Evolutionary conservation across 352 stramenopile species (phyloP), one percentile per base, ranked within the genome.

Genomic region (Globisporangium solare): DNA sequence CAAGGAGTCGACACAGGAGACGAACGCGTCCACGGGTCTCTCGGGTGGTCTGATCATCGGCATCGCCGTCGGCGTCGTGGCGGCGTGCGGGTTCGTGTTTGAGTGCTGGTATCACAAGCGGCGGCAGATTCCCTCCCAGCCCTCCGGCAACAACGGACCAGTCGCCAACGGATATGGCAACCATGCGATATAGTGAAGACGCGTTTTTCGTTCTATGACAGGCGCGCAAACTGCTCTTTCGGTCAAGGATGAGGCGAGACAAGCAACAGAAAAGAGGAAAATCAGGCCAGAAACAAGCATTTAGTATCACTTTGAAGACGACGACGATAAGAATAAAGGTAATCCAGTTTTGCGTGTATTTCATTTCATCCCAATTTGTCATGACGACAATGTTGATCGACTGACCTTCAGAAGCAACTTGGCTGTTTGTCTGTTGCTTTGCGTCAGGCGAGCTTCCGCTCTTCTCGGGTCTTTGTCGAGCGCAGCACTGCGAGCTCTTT

Each of bases 401-500:
- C 27, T 35, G 12, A 37, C 49, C n/a, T 3, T 6, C 48, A 17
- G 27, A 31, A 54, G 27, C 27, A 6, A 35, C 4, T 35, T 35
- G 27, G 10, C 24, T 27, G 24, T 5, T 27, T 35, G 27, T 35
- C 31, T 22, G 17, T 37, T 21, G 21, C 20, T 48, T 46, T 21
- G 15, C 11, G 42, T 66, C n/a, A 57, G 46, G 40, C 40, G 11
- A 73, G 41, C 22, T 73, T 63, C 7, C 81, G 68, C 24, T 71
- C 58, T 32, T 74, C 65, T 14, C 79, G 84, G 59, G 93, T 86
- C 58, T 76, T 76, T 45, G 78, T 68, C 3, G 83, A 88, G 31
- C 83, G 83, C 32, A 76, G 50, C 57, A 88, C 71, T 10, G 83
- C 83, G 15, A 95, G 57, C 43, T 93, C 75, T 60, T 93, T 95